These are phyloP conservation scores for Plantago ovata DNA, from an alignment of 257 asterid genomes.

Conservation along the genomic window DNA sequence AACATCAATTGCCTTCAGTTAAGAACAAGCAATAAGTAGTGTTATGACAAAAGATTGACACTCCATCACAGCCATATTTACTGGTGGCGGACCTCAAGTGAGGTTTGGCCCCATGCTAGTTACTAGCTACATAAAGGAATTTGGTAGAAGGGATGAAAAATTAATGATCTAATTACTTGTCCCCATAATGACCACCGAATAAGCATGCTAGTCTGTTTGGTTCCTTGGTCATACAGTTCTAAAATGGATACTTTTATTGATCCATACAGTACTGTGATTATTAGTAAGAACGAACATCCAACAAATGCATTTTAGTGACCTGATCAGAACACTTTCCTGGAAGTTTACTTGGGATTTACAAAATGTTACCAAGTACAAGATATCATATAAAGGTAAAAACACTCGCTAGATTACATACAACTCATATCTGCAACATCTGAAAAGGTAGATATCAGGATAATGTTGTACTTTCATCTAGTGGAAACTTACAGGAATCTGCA, in stretches of 20 bases:
- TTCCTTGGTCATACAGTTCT: neutral
- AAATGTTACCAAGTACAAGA: neutral
- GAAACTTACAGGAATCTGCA: constrained; percentile 8
- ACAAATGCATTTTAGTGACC: neutral
- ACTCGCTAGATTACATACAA: neutral
- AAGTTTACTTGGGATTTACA: neutral
- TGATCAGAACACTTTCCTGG: neutral
- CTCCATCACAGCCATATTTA: no score
- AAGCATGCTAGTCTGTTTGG: neutral
- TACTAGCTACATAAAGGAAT: no score
- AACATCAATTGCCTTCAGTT: no score
- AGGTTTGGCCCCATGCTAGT: no score
- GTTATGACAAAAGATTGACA: no score
- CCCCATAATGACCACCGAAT: neutral
- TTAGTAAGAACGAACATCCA: neutral
- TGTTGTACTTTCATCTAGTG: constrained; percentile 7
- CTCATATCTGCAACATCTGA: constrained; percentile 1
- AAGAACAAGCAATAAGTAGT: no score
- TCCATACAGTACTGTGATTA: constrained; percentile 3
- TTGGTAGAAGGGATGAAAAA: neutral
- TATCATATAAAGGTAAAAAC: constrained; percentile 2
- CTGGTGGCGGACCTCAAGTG: no score
- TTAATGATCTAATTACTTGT: neutral
- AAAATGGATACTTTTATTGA: neutral
- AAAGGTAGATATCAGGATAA: constrained; percentile 1